Evolutionary conservation across 1,284 basidiomycete genomes (phyloP), one percentile per base, ranked within the genome.

Genomic region (Leccinum cinnamomeum): DNA sequence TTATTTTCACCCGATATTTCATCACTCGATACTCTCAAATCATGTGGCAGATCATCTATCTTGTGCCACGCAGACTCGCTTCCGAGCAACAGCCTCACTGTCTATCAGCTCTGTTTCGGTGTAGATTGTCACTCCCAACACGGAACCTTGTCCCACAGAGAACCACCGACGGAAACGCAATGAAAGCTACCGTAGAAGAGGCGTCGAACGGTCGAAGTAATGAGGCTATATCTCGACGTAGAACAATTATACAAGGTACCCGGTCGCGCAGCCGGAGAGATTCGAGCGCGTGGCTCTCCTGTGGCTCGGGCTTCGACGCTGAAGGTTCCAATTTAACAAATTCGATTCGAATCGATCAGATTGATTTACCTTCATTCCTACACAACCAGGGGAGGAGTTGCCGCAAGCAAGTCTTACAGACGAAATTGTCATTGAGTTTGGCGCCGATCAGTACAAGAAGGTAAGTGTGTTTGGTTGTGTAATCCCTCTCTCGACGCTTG

Each of bases 331-430:
- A 65, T 71, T 57, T 64, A 57, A 62, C 48, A 57, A 59, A 67
- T 72, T 72, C 71, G 71, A 70, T 72, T 72, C 71, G 71, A 70
- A 67, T 70, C 74, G 70, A 75, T 74, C 73, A 55, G 10, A 5
- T 41, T 64, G 60, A 75, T 69, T 54, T 35, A 51, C 62, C 71
- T 63, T 57, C 23, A 44, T 64, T 72, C 64, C 60, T 62, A 18
- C 61, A 53, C 11, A 56, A 33, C 39, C 60, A 70, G 62, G 64
- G 10, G 61, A 61, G 58, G 63, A 64, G 41, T 50, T 23, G 7
- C 50, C 37, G 65, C 69, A 56, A 58, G 39, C 56, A 57, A 55
- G 56, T 62, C 63, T 50, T 51, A 53, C 28, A 56, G 54, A 53
- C 44, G 62, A 58, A 25, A 48, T 28, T 60, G 53, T 69, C 57